Percentiles rank a stretch among this genome's conserved stretches.
Evolutionary conservation across 2,329 filamentous ascomycete genomes (phyloP).

Genomic region (Arthroderma sp.): DNA sequence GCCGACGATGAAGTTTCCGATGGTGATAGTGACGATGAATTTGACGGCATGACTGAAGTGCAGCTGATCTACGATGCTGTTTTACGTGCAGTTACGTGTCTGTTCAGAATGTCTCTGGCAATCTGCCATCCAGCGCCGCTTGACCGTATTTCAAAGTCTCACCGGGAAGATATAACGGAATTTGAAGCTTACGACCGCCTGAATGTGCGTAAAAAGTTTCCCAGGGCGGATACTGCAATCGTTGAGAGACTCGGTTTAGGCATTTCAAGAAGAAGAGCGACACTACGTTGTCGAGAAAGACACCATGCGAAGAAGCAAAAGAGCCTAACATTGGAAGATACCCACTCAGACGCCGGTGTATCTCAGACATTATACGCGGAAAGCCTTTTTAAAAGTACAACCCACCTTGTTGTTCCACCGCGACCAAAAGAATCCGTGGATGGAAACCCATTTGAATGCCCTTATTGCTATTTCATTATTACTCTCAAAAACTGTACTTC

Average conservation of each 20-base stretch:
- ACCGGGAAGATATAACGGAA: constrained; percentile 2
- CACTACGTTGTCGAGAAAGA: constrained; percentile 26
- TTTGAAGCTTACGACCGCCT: constrained; percentile 7
- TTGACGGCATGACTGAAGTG: not conserved
- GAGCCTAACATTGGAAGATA: not conserved
- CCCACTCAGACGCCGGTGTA: not conserved
- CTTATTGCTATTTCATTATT: constrained; percentile 11
- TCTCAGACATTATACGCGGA: constrained; percentile 1
- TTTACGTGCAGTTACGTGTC: constrained; percentile 17
- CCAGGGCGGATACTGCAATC: constrained; percentile 9
- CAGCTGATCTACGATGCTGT: not conserved
- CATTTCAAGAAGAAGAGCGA: constrained; percentile 23
- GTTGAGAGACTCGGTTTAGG: constrained; percentile 19
- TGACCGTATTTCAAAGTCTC: constrained; percentile 16
- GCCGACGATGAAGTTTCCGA: not conserved
- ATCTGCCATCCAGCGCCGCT: constrained; percentile 25
- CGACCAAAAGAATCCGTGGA: not conserved
- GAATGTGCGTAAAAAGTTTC: constrained; percentile 21
- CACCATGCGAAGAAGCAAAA: constrained; percentile 17
- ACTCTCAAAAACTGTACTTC: constrained; percentile 12
- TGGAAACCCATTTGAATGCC: constrained; percentile 7
- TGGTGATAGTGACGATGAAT: not conserved
- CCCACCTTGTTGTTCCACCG: not conserved
- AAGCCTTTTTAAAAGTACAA: not conserved
- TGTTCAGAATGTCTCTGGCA: constrained; percentile 23